Base-by-base conservation (phyloP, 331 rosid species). In the Dryas integrifolia region DNA sequence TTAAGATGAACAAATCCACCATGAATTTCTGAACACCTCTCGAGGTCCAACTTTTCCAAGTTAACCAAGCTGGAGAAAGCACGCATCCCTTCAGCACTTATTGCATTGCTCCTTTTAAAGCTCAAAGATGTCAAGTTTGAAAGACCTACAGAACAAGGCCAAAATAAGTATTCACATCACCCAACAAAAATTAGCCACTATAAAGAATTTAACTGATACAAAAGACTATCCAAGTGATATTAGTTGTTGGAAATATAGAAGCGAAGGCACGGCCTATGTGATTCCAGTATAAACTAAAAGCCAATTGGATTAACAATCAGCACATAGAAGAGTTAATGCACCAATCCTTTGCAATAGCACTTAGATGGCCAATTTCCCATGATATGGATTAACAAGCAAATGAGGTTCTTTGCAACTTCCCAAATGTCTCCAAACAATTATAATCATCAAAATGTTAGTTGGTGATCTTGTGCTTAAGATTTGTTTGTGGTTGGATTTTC, bases 1-100 rank as follows among this genome's bases (percentile, higher is more conserved):
- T 79, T 76, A 55, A 89, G 88, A 85, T 89, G 90, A 85, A 85
- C 83, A 79, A 89, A 87, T 63, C 96, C 92, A 50, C 96, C 92
- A 56, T 85, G 89, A 82, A 89, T 80, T 65, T 70, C 82, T 57
- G 83, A 76, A 80, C 92, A 89, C 77, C 96, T 84, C 80, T 89
- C 90, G 72, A 89, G 82, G 80, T 89, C 89, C 87, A 89, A 77
- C 82, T 85, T 89, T 86, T 87, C 89, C 85, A 89, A 76, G 85
- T 85, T 82, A 84, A 78, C 67, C 56, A 89, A 77, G 84, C 77
- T 68, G 49, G 96, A 83, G 77, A 89, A 82, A 70, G 90, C 66
- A 55, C 79, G 72, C 92, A 87, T 87, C 79, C 90, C 92, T 72
- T 84, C 89, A 74, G 89, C 81, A 55, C 82, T 84, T 69, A 89